Evolutionary conservation across 1,284 basidiomycete genomes (phyloP), one percentile per base, ranked within the genome.

Genomic region (Ustilago hordei): DNA sequence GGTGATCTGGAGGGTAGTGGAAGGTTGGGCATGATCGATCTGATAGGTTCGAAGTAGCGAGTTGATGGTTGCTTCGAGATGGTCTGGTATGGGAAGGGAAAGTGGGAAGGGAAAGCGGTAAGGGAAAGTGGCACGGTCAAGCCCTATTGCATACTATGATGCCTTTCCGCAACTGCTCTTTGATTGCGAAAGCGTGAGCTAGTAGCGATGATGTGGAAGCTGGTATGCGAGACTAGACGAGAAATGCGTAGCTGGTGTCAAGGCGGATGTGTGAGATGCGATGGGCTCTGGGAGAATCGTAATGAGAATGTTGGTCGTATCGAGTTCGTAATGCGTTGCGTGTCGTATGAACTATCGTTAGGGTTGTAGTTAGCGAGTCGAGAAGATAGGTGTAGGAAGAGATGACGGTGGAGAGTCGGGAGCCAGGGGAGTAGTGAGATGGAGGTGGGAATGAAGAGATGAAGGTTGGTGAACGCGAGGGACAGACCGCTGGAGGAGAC

Each of bases 1-100:
- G 82, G 81, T 6, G 82, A 84, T 54, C 81, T 66, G 15, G 75
- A 76, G 11, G 78, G 78, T 0, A 80, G 62, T 23, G 72, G 54
- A 15, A 79, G 73, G 58, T 81, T 81, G 11, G 79, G 79, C 79
- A 73, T 79, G 53, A 17, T 55, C 23, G 19, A 17, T 43, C 31
- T 41, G 43, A 36, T 8, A 19, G 52, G 23, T 13, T 32, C 48
- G 7, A 45, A 45, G n/a, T 6, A 11, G 43, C 43, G 43, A 19
- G 11, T 19, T n/a, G 8, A 45, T 45, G 8, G 43, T 19, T 19
- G 43, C 17, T 45, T 5, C 9, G 43, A 45, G 11, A 8, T 45
- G 43, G 43, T 41, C 39, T 41, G 17, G n/a, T 45, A 45, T 7
- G 43, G 43, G n/a, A 19, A 45, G 43, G n/a, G 7, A 19, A n/a